Conservation (phyloP, 306 rosid species). For the Medicago lupulina region DNA sequence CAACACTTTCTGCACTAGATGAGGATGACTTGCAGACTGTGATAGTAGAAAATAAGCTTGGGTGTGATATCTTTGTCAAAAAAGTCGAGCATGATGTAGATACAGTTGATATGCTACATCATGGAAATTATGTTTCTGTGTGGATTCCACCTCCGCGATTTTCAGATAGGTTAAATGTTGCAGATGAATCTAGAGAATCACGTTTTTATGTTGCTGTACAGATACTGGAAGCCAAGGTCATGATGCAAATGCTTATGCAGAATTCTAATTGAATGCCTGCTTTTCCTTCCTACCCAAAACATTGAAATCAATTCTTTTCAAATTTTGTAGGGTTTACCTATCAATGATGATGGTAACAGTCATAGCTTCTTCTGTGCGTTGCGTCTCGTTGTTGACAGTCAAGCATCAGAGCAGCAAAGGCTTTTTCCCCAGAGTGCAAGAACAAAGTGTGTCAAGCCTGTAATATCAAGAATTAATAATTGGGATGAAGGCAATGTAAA, state of each 20-base stretch:
- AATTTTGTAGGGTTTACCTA: conserved; percentile 74
- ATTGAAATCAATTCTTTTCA: conserved; percentile 36
- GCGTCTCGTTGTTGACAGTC: conserved; percentile 83
- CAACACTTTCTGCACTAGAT: conserved; percentile 84
- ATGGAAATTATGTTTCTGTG: conserved; percentile 72
- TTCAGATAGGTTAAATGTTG: conserved; percentile 86
- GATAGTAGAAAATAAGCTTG: conserved; percentile 86
- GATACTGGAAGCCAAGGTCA: conserved; percentile 94
- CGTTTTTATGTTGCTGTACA: conserved; percentile 85
- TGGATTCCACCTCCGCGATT: conserved; percentile 96
- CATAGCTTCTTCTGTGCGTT: conserved; percentile 95
- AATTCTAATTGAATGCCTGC: neutral
- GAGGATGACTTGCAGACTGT: conserved; percentile 95
- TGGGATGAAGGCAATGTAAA: conserved; percentile 69
- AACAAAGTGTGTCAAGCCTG: conserved; percentile 92
- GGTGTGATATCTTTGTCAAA: conserved; percentile 80
- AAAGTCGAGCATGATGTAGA: conserved; percentile 67
- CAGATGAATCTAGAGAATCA: conserved; percentile 77
- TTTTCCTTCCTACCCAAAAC: conserved; percentile 28
- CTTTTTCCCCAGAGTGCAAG: conserved; percentile 99
- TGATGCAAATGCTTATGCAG: conserved; percentile 36
- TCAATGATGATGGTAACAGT: conserved; percentile 89
- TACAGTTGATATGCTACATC: conserved; percentile 58
- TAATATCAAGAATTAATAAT: conserved; percentile 49
- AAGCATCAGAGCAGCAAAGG: conserved; percentile 88